These are phyloP conservation scores for Penicillium pulvis DNA, from an alignment of 495 filamentous ascomycete species.

Conservation along the genomic window DNA sequence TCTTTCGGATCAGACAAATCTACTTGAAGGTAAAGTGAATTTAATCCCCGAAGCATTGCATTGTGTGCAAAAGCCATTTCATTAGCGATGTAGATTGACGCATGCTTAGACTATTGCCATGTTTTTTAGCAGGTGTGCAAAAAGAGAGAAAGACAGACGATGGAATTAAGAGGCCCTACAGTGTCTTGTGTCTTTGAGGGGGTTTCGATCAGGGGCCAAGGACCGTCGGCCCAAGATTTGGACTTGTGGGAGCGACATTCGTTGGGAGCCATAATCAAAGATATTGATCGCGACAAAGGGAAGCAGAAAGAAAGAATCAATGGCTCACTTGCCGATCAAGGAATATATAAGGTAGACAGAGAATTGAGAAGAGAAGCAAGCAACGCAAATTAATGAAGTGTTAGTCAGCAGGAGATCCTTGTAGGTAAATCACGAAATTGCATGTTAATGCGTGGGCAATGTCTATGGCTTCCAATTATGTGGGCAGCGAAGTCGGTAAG, in stretches of 20 bases:
- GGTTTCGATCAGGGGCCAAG: background rate
- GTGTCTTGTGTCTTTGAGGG: background rate
- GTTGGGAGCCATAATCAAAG: background rate
- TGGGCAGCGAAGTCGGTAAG: too few species aligned
- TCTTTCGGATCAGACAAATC: background rate
- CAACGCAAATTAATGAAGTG: too few species aligned
- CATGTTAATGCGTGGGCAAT: too few species aligned
- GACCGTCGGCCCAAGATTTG: background rate
- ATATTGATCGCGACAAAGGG: background rate
- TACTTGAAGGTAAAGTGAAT: background rate
- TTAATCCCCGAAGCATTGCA: background rate
- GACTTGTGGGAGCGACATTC: background rate
- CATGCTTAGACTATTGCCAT: background rate
- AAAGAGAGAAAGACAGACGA: background rate
- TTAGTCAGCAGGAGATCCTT: too few species aligned
- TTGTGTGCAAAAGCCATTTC: background rate
- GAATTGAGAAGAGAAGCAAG: too few species aligned
- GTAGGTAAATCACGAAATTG: too few species aligned
- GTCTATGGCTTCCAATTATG: too few species aligned
- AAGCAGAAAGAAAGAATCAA: background rate
- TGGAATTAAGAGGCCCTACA: background rate
- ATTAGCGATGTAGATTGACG: background rate
- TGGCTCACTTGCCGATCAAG: too few species aligned
- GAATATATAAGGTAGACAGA: too few species aligned
- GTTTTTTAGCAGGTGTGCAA: background rate